Conservation (phyloP, 2,329 filamentous ascomycete species). For the Talaromyces sp. region DNA sequence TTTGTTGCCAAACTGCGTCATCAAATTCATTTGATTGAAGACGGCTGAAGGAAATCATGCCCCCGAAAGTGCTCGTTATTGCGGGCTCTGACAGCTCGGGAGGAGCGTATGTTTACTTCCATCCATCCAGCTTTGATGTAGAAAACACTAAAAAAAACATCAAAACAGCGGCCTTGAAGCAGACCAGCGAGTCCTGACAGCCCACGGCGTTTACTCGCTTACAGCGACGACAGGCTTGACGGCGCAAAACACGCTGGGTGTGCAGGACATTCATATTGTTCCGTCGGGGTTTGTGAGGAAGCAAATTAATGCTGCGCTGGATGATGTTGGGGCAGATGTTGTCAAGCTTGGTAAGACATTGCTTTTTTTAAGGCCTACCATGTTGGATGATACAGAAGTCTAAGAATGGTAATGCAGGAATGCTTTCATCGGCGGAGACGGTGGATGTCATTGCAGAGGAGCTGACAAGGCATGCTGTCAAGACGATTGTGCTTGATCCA, state of each 20-base stretch:
- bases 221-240: slow-evolving; percentile 92
- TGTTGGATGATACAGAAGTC: not conserved
- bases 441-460: slow-evolving; percentile 65
- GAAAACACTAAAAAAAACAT: not conserved
- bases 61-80: slow-evolving; percentile 65
- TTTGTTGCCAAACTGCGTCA: not conserved
- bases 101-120: slow-evolving; percentile 64
- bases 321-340: slow-evolving; percentile 82
- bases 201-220: slow-evolving; percentile 92
- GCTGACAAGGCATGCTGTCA: slow-evolving; percentile 54
- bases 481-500: slow-evolving; percentile 66
- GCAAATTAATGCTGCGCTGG: slow-evolving; percentile 79
- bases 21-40: slow-evolving; percentile 10
- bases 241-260: slow-evolving; percentile 88
- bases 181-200: slow-evolving; percentile 89
- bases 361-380: not conserved
- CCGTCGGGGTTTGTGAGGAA: slow-evolving; percentile 74
- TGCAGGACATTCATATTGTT: slow-evolving; percentile 73
- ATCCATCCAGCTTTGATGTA: not conserved
- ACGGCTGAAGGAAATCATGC: slow-evolving; percentile 19
- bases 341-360: slow-evolving; percentile 73
- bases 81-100: slow-evolving; percentile 89
- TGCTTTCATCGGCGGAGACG: slow-evolving; percentile 71
- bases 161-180: slow-evolving; percentile 77
- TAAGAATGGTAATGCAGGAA: slow-evolving; percentile 52